phyloP scores from a whole-genome alignment of 805 yeast genomes.

The Citeromyces nyonsensis region DNA sequence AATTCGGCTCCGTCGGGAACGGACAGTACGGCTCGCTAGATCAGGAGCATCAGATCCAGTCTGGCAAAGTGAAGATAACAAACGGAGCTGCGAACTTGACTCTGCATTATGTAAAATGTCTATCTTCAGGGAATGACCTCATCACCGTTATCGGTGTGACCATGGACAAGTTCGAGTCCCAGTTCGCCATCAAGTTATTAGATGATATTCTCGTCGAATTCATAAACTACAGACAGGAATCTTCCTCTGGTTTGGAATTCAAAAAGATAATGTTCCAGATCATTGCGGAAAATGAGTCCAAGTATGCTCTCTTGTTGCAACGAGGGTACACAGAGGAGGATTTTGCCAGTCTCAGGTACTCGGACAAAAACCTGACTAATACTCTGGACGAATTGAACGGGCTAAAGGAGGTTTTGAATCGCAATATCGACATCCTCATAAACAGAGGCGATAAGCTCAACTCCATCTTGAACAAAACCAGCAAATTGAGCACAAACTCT shows the following conservation, averaged over 20 bases:
- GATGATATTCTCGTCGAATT: conserved; percentile 36
- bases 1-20: conserved; percentile 7
- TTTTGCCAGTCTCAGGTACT: not conserved
- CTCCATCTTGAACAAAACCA: conserved; percentile 65
- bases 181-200: conserved; percentile 27
- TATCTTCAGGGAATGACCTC: conserved; percentile 25
- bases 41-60: conserved; percentile 14
- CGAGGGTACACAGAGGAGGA: conserved; percentile 10
- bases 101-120: conserved; percentile 33
- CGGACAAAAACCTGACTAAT: not conserved
- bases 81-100: conserved; percentile 7
- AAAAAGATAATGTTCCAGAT: conserved; percentile 41
- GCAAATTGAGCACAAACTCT: conserved; percentile 50
- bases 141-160: conserved; percentile 35
- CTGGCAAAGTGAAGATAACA: conserved; percentile 8
- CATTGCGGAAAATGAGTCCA: conserved; percentile 34
- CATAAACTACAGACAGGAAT: conserved; percentile 17
- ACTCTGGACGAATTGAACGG: conserved; percentile 38
- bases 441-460: conserved; percentile 69
- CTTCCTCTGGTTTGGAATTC: conserved; percentile 19
- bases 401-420: conserved; percentile 54
- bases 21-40: conserved; percentile 14
- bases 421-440: conserved; percentile 55
- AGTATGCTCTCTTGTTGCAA: conserved; percentile 11
- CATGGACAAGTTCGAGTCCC: conserved; percentile 24